Conservation (phyloP, 805 yeast genomes). For the Naumovozyma castellii region DNA sequence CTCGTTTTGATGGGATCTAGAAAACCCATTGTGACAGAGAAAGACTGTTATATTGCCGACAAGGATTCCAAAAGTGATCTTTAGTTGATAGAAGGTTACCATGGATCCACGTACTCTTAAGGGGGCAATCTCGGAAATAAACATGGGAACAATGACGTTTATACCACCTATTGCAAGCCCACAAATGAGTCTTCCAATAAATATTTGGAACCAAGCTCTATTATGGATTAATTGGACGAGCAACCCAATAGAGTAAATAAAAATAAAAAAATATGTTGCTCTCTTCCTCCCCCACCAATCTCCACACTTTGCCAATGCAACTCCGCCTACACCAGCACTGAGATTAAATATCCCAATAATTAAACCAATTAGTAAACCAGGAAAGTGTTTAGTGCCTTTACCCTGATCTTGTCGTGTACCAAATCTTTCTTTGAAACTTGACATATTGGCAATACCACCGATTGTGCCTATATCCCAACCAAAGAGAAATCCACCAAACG, state of each 20-base stretch:
- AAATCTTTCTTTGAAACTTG: constrained; percentile 43
- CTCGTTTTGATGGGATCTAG: constrained; percentile 4
- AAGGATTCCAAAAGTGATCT: constrained; percentile 57
- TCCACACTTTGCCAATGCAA: constrained; percentile 47
- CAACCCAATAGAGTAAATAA: constrained; percentile 50
- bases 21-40: constrained; percentile 36
- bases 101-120: constrained; percentile 57
- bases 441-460: constrained; percentile 59
- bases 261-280: constrained; percentile 46
- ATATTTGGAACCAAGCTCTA: constrained; percentile 50
- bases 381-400: constrained; percentile 26
- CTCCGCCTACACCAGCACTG: constrained; percentile 65
- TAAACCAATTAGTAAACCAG: constrained; percentile 39
- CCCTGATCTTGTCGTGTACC: constrained; percentile 32
- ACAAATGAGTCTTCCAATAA: constrained; percentile 55
- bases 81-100: constrained; percentile 54
- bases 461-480: constrained; percentile 74
- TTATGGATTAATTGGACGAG: constrained; percentile 47
- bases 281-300: constrained; percentile 53
- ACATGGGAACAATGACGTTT: constrained; percentile 65
- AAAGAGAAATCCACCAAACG: constrained; percentile 63
- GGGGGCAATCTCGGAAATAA: constrained; percentile 60
- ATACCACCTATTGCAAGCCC: constrained; percentile 70
- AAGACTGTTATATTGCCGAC: constrained; percentile 56
- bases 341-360: constrained; percentile 50